phyloP scores from a whole-genome alignment of 257 asterid species.

The Schizonepeta tenuifolia region DNA sequence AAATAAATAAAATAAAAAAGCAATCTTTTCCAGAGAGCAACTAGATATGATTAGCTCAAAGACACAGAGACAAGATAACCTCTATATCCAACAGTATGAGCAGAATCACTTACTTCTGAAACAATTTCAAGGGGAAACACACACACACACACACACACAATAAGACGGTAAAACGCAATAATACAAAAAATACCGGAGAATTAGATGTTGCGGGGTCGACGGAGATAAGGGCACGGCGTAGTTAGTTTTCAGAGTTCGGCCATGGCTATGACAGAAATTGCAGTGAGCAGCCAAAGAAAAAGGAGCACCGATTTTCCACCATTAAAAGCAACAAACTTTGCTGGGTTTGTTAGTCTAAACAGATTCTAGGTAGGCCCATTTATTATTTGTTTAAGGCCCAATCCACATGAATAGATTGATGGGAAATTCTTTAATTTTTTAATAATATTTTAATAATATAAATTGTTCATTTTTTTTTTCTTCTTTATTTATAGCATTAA shows the following conservation, averaged over 20 bases:
- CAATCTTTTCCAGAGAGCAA: not conserved
- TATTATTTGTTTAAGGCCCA: not conserved
- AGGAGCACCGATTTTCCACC: not conserved
- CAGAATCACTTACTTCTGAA: not conserved
- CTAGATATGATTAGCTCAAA: not conserved
- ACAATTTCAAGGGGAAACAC: not conserved
- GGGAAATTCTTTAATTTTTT: too few relatives aligned
- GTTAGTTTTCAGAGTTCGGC: not conserved
- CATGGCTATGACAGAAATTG: conserved; percentile 23
- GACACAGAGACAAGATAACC: not conserved
- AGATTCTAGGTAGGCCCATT: conserved; percentile 30
- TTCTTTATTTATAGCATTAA: not conserved
- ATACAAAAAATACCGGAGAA: conserved; percentile 11
- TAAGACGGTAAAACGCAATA: not conserved
- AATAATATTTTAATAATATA: too few relatives aligned
- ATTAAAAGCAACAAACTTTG: conserved; percentile 1
- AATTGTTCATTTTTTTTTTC: not conserved
- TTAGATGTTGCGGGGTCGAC: not conserved
- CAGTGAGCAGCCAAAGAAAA: conserved; percentile 1
- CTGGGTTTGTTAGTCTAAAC: conserved; percentile 3
- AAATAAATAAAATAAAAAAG: not conserved
- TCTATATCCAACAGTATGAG: not conserved
- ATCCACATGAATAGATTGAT: not conserved
- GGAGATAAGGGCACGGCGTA: conserved; percentile 12
- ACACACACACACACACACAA: not conserved